Conservation (phyloP, 805 yeast genomes). For the Saturnispora galanensis region DNA sequence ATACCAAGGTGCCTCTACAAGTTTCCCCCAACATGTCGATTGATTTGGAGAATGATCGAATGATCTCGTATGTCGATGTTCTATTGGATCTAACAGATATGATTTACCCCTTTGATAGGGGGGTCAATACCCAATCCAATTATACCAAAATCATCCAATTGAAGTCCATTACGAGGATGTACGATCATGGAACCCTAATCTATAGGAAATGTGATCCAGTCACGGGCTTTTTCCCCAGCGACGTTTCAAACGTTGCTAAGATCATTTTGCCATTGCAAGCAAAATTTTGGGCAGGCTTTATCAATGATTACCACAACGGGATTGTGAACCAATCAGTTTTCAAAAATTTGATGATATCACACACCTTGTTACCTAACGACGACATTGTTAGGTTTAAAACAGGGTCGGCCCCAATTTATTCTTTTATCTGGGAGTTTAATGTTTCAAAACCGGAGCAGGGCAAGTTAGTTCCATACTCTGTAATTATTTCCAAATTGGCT, state of each 20-base stretch:
- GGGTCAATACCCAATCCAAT: constrained; percentile 6
- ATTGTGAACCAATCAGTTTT: constrained; percentile 16
- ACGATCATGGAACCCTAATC: constrained; percentile 16
- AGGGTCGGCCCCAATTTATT: constrained; percentile 17
- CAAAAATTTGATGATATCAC: constrained; percentile 20
- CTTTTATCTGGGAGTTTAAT: constrained; percentile 26
- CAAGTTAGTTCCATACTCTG: constrained; percentile 19
- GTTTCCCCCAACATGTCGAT: constrained; percentile 12
- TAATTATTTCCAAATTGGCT: constrained; percentile 12
- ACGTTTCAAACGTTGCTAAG: constrained; percentile 13
- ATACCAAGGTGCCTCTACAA: constrained; percentile 20
- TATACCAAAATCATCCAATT: constrained; percentile 23
- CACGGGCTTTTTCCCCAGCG: constrained; percentile 20
- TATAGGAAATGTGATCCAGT: constrained; percentile 23
- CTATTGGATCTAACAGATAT: constrained; percentile 17
- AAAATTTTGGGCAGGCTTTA: constrained; percentile 24
- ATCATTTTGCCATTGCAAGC: constrained; percentile 25
- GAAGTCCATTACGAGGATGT: constrained; percentile 21
- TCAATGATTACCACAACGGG: constrained; percentile 26
- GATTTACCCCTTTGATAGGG: constrained; percentile 4
- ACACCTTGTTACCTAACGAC: constrained; percentile 23
- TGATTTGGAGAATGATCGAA: constrained; percentile 20
- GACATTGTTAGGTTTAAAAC: constrained; percentile 16
- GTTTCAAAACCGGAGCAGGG: constrained; percentile 12
- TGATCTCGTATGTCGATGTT: constrained; percentile 22